These are phyloP conservation scores for Fragaria vesca DNA, from an alignment of 306 rosid species.

Conservation along the genomic window DNA sequence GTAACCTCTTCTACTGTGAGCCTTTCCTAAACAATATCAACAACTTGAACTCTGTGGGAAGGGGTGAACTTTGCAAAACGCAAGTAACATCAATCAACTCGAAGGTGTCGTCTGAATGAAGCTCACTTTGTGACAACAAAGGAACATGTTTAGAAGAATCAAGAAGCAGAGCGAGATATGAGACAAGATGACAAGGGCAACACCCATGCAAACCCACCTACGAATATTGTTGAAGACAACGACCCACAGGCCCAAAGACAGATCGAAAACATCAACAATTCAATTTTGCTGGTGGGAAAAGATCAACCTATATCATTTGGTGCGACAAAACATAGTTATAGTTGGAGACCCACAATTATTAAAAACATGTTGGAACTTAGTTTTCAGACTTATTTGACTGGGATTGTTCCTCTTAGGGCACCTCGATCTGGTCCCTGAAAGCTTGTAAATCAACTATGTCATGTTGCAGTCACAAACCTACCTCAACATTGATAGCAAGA, in stretches of 20 bases:
- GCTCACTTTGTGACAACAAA: neutral
- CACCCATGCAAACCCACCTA: conserved; percentile 3
- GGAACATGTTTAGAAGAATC: neutral
- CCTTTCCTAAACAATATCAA: neutral
- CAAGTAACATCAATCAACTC: neutral
- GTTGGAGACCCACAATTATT: conserved; percentile 30
- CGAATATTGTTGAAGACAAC: neutral
- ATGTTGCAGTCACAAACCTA: neutral
- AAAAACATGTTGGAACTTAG: conserved; percentile 24
- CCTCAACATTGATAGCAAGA: neutral
- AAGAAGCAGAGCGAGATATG: neutral
- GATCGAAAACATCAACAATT: conserved; percentile 11
- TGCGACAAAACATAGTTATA: conserved; percentile 31
- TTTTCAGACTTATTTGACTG: conserved; percentile 15
- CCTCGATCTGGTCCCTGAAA: neutral
- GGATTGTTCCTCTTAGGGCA: neutral
- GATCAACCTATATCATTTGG: conserved; percentile 11
- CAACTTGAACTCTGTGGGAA: neutral
- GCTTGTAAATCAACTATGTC: neutral
- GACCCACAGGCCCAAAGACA: conserved; percentile 26
- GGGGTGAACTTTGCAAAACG: neutral
- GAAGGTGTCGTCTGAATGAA: neutral
- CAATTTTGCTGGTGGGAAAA: neutral
- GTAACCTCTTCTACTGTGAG: neutral
- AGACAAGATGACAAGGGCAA: conserved; percentile 7